Evolutionary conservation across 441 rosid species (phyloP), one percentile per base, ranked within the genome.

Genomic region (Gossypium davidsonii): DNA sequence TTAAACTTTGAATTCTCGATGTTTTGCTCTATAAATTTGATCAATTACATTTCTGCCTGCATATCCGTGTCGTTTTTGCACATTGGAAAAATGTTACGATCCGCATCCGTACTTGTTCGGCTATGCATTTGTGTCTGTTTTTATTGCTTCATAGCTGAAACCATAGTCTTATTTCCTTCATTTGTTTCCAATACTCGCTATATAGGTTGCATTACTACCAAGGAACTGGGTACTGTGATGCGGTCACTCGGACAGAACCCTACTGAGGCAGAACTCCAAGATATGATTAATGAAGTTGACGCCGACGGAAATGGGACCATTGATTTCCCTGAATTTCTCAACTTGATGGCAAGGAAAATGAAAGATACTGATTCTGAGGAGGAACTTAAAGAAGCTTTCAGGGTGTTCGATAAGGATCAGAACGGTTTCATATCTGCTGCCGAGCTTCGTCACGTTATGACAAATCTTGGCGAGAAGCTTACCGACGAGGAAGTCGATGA

Each of bases 361-460:
- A 83, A 83, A 61, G 86, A 83, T 67, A 83, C 86, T 5, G 86
- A 83, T 42, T 83, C 86, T 0, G 86, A 80, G 79, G 86, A 83
- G 73, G 86, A 83, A 77, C 84, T 83, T 3, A 83, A 83, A 78
- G 86, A 83, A 74, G 86, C 84, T 4, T 83, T 83, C 23, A 76
- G 86, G 72, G 84, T 80, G n/a, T 83, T 78, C 7, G 86, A 83
- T 23, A 80, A 80, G 78, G 86, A 83, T 57, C 86, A 83, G 78
- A 83, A 83, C n/a, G 86, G 86, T 10, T 83, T 83, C 84, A 83
- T 83, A 3, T 83, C 86, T 15, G 86, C 86, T 28, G 86, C 86
- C 1, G 86, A 83, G 80, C 83, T 83, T 20, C 82, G 86, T 23
- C 84, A 83, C 49, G 84, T 83, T 51, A 83, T 83, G 86, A 83